Base-by-base conservation (phyloP, 1,284 basidiomycete species). In the Tilletia walkeri region DNA sequence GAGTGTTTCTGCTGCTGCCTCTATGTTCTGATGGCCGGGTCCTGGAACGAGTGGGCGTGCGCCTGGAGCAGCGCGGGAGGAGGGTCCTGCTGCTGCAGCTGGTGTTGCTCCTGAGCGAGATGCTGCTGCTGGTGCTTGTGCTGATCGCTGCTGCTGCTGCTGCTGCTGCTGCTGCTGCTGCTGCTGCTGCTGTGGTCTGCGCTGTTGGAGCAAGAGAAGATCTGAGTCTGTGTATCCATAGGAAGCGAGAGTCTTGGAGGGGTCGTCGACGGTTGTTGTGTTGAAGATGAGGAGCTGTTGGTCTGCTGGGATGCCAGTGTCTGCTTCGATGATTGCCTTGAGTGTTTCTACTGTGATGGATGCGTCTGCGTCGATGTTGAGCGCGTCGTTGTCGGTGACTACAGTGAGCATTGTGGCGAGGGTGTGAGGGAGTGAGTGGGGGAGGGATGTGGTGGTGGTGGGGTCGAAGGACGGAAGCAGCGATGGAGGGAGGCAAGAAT, bases 1-100 rank as follows among this genome's bases (percentile, higher is more conserved):
- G 89, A 95, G 92, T 87, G 91, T 90, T 84, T 98, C 95, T 36
- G 91, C 86, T 76, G 95, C 93, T 70, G 90, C 91, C 73, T 89
- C 88, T n/a, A 87, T 85, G 12, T 87, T 84, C 77, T 36, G 41
- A 20, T 50, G 49, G 24, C 66, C 41, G 47, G 41, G 45, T 5
- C 30, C 36, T 9, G 48, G n/a, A 6, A 47, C 20, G 20, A 66
- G 45, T 18, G 54, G 16, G 3, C 36, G 61, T 10, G 4, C 24
- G 30, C 53, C 61, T 12, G 49, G 5, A 30, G 24, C 24, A 30
- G 24, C 24, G 24, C 14, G 41, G 3, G 41, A 45, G 41, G 14
- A 30, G 24, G 41, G 9, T 18, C 36, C 6, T 3, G 20, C 41
- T 63, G 38, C 30, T 45, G 61, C 65, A 12, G 54, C n/a, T 4